These are phyloP conservation scores for Pythium guiyangense DNA, from an alignment of 352 stramenopile species.

Conservation along the genomic window DNA sequence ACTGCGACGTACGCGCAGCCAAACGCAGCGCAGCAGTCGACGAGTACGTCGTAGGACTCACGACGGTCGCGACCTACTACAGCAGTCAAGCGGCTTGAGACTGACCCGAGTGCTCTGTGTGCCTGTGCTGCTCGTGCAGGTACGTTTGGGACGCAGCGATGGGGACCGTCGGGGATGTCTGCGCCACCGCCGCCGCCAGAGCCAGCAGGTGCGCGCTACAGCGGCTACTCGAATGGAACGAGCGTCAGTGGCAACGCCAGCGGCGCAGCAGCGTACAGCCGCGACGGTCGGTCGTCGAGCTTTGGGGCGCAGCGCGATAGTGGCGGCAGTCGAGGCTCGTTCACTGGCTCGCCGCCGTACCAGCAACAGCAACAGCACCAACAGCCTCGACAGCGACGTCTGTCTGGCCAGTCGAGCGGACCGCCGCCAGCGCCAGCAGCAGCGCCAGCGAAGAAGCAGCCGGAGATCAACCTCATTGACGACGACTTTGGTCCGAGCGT, in stretches of 20 bases:
- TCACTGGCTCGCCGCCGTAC: conserved; percentile 14
- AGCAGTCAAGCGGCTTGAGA: too few relatives aligned
- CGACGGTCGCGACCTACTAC: too few relatives aligned
- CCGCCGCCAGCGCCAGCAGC: not conserved
- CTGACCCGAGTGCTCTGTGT: too few relatives aligned
- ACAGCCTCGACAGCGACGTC: conserved; percentile 10
- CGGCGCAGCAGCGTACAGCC: conserved; percentile 1
- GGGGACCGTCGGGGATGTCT: conserved; percentile 51
- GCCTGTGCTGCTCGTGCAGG: too few relatives aligned
- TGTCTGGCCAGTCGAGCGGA: conserved; percentile 3
- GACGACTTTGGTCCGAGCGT: too few relatives aligned
- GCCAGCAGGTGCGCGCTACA: conserved; percentile 17
- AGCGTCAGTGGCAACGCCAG: too few relatives aligned
- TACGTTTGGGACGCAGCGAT: conserved; percentile 60
- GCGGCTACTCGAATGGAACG: not conserved
- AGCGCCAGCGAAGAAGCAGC: conserved; percentile 27
- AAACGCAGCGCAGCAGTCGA: conserved; percentile 16
- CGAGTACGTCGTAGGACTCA: too few relatives aligned
- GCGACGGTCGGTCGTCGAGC: conserved; percentile 12
- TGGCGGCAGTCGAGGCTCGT: conserved; percentile 21
- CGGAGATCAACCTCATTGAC: conserved; percentile 76
- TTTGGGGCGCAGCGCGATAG: conserved; percentile 12
- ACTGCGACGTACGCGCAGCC: conserved; percentile 36
- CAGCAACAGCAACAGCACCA: conserved; percentile 15
- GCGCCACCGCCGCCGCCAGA: conserved; percentile 18